Evolutionary conservation across 305 asterid species (phyloP), one percentile per base, ranked within the genome.

Genomic region (Vinca major): DNA sequence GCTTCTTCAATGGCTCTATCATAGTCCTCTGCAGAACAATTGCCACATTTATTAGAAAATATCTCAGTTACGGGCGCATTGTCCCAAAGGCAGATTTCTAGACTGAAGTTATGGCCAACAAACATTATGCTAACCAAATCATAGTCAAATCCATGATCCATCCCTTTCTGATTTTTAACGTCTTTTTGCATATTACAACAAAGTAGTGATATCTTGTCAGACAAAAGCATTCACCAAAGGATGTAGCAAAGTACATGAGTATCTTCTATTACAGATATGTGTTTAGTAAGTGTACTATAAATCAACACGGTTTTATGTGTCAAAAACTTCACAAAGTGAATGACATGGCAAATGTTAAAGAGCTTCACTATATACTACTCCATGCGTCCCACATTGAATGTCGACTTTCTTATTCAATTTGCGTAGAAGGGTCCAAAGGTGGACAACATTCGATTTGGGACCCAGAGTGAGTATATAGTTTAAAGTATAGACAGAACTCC

Each of bases 1-100:
- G 98, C 96, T 80, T 89, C 88, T 7, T 73, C 49, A 71, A 89
- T 91, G 71, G 89, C 86, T 80, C 65, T 86, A 83, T 91, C 98
- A 77, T 80, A 89, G 72, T 80, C 81, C 74, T 88, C 98, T 91
- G 96, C 80, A 86, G 47, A 61, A 57, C n/a, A 62, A 41, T 77
- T 63, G n/a, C 17, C 33, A 17, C n/a, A 61, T 58, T 17, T 37
- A 40, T 55, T 2, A 21, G 39, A 55, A 67, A 54, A 12, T 40
- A 58, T 14, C 61, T 21, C 54, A 17, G 17, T 17, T 37, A 48
- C 5, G 60, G 48, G 19, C 62, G 26, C 12, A 61, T 7, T n/a
- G 50, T 7, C 39, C 37, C 39, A 55, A 39, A 7, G 43, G 47
- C 39, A 58, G 3, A 36, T 19, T 45, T 41, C 39, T n/a, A 40